Evolutionary conservation across 768 basidiomycete genomes (phyloP), one percentile per base, ranked within the genome.

Genomic region (Russula griseocarnosa): DNA sequence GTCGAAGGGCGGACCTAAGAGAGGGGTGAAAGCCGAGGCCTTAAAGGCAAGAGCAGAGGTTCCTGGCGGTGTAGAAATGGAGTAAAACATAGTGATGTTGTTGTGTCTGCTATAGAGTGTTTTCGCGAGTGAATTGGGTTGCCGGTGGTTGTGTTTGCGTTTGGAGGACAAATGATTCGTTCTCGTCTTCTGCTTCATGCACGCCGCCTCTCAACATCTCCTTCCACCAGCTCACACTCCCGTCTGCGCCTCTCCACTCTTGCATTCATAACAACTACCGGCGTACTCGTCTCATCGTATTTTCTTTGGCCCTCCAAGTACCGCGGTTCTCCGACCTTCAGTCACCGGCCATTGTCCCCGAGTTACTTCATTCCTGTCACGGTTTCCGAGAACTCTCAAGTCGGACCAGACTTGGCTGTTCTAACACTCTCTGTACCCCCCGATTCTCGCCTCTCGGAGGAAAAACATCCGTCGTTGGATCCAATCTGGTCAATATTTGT

Each of bases 401-500:
- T 79, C 38, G 85, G 86, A 0, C 76, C 82, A 11, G 75, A 84
- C 69, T 83, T 87, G 13, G 88, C 86, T 65, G 74, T 93, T 10
- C 74, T 93, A 22, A 83, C 83, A 14, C 74, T 93, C 53, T 76
- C 78, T 4, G 71, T 91, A 10, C 83, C 87, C 13, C 76, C 76
- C 1, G 66, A 76, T 38, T 65, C 71, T 13, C 65, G 71, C 13
- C 70, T 73, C 5, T 40, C 69, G 11, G 50, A 57, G 11, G 36
- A 65, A 18, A 58, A 68, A 16, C 18, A 69, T 10, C 42, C 62
- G 0, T 67, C 69, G 20, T 52, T 69, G 11, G 55, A 56, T 11
- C 83, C 80, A 32, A 83, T 92, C 63, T 93, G 85, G 83, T 88
- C 89, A 44, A 76, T 94, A 14, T 93, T 80, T 73, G 78, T 93